Evolutionary conservation across 2,329 filamentous ascomycete genomes (phyloP), one percentile per base, ranked within the genome.

Genomic region (Fusarium albosuccineum): DNA sequence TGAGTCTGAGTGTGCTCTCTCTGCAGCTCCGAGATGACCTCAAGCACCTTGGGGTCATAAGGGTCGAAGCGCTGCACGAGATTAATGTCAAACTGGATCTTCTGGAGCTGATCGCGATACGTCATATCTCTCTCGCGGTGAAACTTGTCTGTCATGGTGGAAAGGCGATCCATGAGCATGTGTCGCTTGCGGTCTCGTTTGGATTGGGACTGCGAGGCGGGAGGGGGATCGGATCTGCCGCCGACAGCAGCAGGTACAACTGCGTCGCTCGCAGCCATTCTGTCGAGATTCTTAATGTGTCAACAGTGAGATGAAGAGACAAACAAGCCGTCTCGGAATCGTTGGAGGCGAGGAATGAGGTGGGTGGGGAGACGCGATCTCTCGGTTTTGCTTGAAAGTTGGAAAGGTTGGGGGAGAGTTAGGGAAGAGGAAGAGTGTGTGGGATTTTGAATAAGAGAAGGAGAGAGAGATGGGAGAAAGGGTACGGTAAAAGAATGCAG

Each of bases 131-230:
- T 88, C 75, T 97, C 94, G 66, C 91, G 87, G 67, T 89, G 88
- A 79, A 97, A 95, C 69, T 90, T 89, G 55, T 91, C 88, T 56
- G 91, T 89, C 79, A 97, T 89, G 57, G 89, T 87, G 40, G 88
- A 86, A 7, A 97, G 87, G 67, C 92, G 91, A 64, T 97, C 94
- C 70, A 90, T 88, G 64, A 97, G 88, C 73, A 91, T 89, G 73
- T 92, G 92, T 65, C 94, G 90, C 76, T 94, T 90, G 79, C 97
- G 96, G 81, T 98, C 95, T 78, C 93, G 89, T 83, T 97, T 97
- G 22, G 22, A 22, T 22, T 22, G 22, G 40, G 93, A 95, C 66
- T 84, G 83, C n/a, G 82, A 72, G 27, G 78, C 70, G 16, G 78
- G 73, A 54, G 74, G 74, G 57, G 80, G 80, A 57, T 81, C 77